Evolutionary conservation across 345 rosid genomes (phyloP), one percentile per base, ranked within the genome.

Genomic region (Alliaria petiolata): DNA sequence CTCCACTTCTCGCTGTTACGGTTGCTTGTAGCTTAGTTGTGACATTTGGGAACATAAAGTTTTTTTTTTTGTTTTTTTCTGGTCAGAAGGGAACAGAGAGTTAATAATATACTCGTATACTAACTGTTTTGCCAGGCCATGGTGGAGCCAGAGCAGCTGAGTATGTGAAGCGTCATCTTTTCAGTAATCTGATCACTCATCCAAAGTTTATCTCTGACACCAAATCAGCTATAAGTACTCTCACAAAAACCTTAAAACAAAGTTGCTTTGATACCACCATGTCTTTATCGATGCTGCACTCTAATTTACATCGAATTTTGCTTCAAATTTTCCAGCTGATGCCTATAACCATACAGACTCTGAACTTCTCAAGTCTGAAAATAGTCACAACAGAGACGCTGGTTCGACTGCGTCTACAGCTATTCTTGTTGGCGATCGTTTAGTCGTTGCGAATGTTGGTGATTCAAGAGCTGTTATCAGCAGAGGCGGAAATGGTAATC

Each of bases 321-420:
- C 22, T 36, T 45, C 36, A 3, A 2, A 15, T 0, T 62, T 38
- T 76, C 51, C 85, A 95, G 99, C 87, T 80, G 99, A 95, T 63
- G 90, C 99, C 42, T 95, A 88, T 82, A 85, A 49, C 69, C 93
- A 82, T 53, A 91, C 99, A 34, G 99, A 95, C 83, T 78, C 93
- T 0, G 99, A 95, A 78, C 85, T 93, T 72, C 82, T 95, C 39
- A 89, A 88, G 76, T 89, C 91, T 10, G 99, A 95, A 72, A 85
- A 86, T 72, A 89, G 76, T 76, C 96, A 93, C 84, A 84, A 83
- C 19, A 74, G 96, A 74, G 99, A 91, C 80, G 99, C 97, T 79
- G 99, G 99, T 76, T 95, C 99, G 28, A 95, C 97, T 74, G 99
- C 99, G 34, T 93, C 98, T 43, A 93, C 98, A 7, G 98, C 98